These are phyloP conservation scores for Scutellaria barbata DNA, from an alignment of 257 asterid species.

Conservation along the genomic window DNA sequence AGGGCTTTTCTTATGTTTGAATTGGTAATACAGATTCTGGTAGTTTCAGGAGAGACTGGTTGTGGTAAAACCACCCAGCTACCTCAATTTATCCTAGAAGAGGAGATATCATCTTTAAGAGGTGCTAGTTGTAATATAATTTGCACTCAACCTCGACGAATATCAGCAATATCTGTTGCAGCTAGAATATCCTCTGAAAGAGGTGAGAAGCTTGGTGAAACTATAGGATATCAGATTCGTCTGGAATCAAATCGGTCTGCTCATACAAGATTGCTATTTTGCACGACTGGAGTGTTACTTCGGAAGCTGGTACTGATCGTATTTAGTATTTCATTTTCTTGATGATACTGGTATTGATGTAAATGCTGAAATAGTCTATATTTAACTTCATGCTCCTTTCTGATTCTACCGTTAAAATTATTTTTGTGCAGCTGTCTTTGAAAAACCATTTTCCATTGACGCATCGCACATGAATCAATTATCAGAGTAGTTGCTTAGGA, in stretches of 20 bases:
- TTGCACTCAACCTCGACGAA: constrained; percentile 97
- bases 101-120: constrained; percentile 74
- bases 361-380: constrained; percentile 18
- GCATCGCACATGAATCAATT: constrained; percentile 16
- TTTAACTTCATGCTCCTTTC: constrained; percentile 10
- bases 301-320: constrained; percentile 71
- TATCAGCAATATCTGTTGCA: constrained; percentile 97
- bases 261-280: constrained; percentile 84
- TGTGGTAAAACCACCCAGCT: constrained; percentile 99
- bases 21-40: constrained; percentile 65
- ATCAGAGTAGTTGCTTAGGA: not conserved
- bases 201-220: constrained; percentile 92
- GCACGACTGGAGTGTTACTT: constrained; percentile 97
- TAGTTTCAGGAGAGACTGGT: constrained; percentile 99
- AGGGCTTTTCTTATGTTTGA: constrained; percentile 28
- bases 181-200: constrained; percentile 89
- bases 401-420: constrained; percentile 4
- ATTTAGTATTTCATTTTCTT: constrained; percentile 21
- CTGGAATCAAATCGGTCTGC: constrained; percentile 83
- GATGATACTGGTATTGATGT: constrained; percentile 29
- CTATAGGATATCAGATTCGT: constrained; percentile 95
- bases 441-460: constrained; percentile 12
- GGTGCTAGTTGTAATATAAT: constrained; percentile 88
- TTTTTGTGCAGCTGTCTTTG: constrained; percentile 13
- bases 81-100: constrained; percentile 95